Percentiles rank a stretch among this genome's conserved stretches.
phyloP scores from a whole-genome alignment of 2,329 filamentous ascomycete species.

The Apiospora hydei region DNA sequence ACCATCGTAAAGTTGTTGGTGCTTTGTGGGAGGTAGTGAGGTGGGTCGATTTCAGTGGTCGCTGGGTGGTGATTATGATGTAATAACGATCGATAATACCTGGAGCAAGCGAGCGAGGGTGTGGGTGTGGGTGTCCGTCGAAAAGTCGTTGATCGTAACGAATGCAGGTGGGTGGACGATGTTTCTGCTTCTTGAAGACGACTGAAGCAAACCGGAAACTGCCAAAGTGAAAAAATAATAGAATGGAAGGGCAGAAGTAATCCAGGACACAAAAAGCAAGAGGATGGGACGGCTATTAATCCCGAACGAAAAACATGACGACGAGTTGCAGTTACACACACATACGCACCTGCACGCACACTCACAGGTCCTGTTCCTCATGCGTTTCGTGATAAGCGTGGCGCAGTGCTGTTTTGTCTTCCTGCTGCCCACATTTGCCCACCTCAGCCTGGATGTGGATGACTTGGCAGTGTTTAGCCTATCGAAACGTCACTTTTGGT shows the following conservation, averaged over 20 bases:
- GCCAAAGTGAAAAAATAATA: background rate
- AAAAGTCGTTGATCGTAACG: conserved; percentile 10
- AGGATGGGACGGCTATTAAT: conserved; percentile 17
- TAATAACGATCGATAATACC: conserved; percentile 14
- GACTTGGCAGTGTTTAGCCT: conserved; percentile 21
- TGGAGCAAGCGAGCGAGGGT: background rate
- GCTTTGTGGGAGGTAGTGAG: conserved; percentile 1
- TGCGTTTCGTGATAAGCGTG: conserved; percentile 19
- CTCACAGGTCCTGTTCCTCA: background rate
- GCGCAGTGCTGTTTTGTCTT: conserved; percentile 19
- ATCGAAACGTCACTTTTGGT: conserved; percentile 13
- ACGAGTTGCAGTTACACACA: conserved; percentile 10
- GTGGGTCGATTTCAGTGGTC: conserved; percentile 8
- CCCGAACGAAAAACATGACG: conserved; percentile 1
- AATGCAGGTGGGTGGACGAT: background rate
- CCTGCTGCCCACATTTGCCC: conserved; percentile 19
- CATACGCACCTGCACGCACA: background rate
- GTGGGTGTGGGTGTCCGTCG: background rate
- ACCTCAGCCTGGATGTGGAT: conserved; percentile 20
- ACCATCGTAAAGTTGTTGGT: conserved; percentile 52
- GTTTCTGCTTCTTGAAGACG: background rate
- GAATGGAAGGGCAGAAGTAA: conserved; percentile 1
- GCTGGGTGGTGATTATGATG: conserved; percentile 18
- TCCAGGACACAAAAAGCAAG: background rate
- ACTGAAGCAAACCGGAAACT: background rate